A percentile compares a stretch with the other conserved stretches of the same genome.
Conservation (phyloP, 2,329 filamentous ascomycete species). For the Zalaria obscura region DNA sequence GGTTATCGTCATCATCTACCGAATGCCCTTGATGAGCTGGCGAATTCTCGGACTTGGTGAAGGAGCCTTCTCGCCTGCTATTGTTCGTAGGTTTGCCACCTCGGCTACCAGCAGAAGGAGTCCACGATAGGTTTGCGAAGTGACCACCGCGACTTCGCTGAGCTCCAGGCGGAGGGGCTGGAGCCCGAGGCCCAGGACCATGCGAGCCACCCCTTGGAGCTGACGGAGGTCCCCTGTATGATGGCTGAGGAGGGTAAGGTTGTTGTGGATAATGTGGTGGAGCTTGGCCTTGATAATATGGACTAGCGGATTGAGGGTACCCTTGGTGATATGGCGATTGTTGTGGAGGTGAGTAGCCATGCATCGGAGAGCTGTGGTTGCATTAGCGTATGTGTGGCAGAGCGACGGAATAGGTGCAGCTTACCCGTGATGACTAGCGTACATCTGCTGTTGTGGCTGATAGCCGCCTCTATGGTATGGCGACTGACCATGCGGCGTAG, state of each 20-base stretch:
- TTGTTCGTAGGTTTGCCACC: slow-evolving; percentile 30
- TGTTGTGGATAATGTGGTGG: slow-evolving; percentile 34
- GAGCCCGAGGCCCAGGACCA: slow-evolving; percentile 32
- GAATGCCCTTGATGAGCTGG: slow-evolving; percentile 9
- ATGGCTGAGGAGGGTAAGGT: slow-evolving; percentile 16
- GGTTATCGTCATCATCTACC: slow-evolving; percentile 43
- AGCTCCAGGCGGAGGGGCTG: slow-evolving; percentile 19
- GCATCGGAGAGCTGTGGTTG: slow-evolving; percentile 24
- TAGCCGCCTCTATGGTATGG: slow-evolving; percentile 45
- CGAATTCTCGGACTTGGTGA: slow-evolving; percentile 2
- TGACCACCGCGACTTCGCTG: slow-evolving; percentile 43
- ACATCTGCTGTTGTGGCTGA: slow-evolving; percentile 28
- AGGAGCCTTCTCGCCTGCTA: not conserved
- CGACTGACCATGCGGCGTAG: slow-evolving; percentile 42
- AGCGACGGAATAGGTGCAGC: slow-evolving; percentile 19
- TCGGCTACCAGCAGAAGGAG: slow-evolving; percentile 39
- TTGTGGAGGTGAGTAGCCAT: slow-evolving; percentile 41
- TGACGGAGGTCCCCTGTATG: slow-evolving; percentile 23
- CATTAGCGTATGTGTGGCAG: slow-evolving; percentile 12
- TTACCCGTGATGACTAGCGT: slow-evolving; percentile 37
- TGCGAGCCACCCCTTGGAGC: slow-evolving; percentile 26
- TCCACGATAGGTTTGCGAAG: slow-evolving; percentile 61
- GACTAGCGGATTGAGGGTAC: slow-evolving; percentile 6
- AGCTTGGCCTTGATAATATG: slow-evolving; percentile 7
- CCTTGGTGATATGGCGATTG: slow-evolving; percentile 42